Evolutionary conservation across 2,329 filamentous ascomycete genomes (phyloP), one percentile per base, ranked within the genome.

Genomic region (Diaporthe caulivora): DNA sequence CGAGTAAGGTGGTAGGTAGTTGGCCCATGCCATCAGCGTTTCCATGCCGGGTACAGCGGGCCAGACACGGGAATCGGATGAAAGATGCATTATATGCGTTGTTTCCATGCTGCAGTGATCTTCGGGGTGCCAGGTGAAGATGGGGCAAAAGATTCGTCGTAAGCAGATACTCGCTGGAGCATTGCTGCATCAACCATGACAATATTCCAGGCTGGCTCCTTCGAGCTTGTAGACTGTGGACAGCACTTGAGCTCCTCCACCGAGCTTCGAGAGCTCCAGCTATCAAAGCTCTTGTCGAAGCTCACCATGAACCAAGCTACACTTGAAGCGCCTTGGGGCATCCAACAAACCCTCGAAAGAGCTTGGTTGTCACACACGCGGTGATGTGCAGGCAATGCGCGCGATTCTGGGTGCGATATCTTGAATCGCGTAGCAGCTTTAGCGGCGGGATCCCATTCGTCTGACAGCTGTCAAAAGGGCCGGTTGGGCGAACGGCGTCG

Each of bases 361-460:
- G 31, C 55, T 62, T 2, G 53, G 44, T 2, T 31, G 21, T 10
- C 34, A 18, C 6, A 7, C 40, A 29, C 7, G 37, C 42, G 55
- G 24, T 51, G 31, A 29, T 31, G 7, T 53, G 55, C 44, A 29
- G 5, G 21, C 11, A 6, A 17, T 3, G 34, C 51, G 15, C n/a
- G 54, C 7, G 10, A 13, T 40, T 15, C 53, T 40, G 42, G 60
- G 31, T 10, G 44, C 17, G 31, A 18, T 62, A 17, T 21, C 53
- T 42, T 49, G 68, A 62, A 21, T 49, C 55, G 34, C 55, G 55
- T 53, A 62, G 55, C 57, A 34, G n/a, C 31, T 44, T 34, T 62
- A 42, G 55, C 58, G 40, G 42, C 53, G 42, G 21, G n/a, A 18
- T n/a, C 7, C 21, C 31, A 26, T 37, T 18, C 29, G n/a, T 51